These are phyloP conservation scores for Hortaea werneckii DNA, from an alignment of 2,329 filamentous ascomycete species.

Conservation along the genomic window DNA sequence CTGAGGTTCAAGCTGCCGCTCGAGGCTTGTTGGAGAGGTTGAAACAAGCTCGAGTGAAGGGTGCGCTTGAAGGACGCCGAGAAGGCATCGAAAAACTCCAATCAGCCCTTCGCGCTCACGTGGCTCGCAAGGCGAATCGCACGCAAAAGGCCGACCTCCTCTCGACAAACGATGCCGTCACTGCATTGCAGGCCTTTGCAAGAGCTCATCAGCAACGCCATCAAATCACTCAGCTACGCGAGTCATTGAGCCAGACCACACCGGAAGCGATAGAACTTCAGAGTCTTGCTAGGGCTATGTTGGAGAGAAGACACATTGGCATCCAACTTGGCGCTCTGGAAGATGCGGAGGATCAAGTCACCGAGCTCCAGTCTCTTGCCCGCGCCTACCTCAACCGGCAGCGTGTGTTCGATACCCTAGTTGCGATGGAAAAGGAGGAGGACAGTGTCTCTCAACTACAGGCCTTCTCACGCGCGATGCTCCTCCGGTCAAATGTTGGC, in stretches of 20 bases:
- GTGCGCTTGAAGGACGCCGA: conserved; percentile 25
- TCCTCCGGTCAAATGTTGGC: conserved; percentile 64
- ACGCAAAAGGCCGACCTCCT: conserved; percentile 10
- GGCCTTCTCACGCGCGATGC: conserved; percentile 65
- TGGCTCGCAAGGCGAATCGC: conserved; percentile 28
- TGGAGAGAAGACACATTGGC: conserved; percentile 34
- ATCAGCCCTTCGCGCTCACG: conserved; percentile 54
- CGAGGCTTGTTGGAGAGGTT: conserved; percentile 33
- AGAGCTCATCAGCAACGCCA: conserved; percentile 21
- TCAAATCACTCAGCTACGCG: conserved; percentile 15
- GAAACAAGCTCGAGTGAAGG: conserved; percentile 18
- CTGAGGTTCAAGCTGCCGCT: conserved; percentile 31
- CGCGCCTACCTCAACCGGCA: conserved; percentile 58
- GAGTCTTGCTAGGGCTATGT: conserved; percentile 40
- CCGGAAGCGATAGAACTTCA: conserved; percentile 40
- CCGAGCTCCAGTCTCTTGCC: conserved; percentile 54
- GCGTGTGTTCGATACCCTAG: conserved; percentile 52
- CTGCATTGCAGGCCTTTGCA: conserved; percentile 32
- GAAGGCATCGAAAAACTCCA: conserved; percentile 47
- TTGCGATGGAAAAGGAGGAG: conserved; percentile 59
- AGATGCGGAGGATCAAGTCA: conserved; percentile 47
- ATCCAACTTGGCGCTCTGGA: conserved; percentile 45
- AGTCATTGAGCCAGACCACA: conserved; percentile 36
- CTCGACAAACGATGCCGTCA: conserved; percentile 13
- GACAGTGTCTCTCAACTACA: conserved; percentile 62